phyloP scores from a whole-genome alignment of 257 asterid species.

The Echium plantagineum region DNA sequence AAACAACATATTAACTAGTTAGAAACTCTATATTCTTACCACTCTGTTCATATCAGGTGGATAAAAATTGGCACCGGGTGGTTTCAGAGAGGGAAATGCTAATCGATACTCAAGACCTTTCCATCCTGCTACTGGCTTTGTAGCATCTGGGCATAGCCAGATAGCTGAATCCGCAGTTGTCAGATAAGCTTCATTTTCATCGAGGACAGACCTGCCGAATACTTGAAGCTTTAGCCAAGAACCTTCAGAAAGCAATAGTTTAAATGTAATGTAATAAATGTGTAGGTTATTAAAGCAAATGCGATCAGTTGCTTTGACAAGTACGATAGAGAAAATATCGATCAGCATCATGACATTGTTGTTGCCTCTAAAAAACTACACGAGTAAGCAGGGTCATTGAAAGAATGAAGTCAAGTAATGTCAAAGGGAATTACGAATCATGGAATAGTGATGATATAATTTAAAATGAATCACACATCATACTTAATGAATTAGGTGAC shows the following conservation, averaged over 20 bases:
- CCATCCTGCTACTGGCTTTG: slow-evolving; percentile 73
- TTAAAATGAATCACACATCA: background rate
- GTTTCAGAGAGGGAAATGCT: slow-evolving; percentile 67
- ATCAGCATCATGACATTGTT: background rate
- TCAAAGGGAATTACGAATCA: too few species aligned
- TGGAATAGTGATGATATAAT: too few species aligned
- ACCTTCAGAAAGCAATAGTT: background rate
- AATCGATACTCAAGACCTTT: slow-evolving; percentile 68
- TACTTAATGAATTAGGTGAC: background rate
- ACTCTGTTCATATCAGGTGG: slow-evolving; percentile 92
- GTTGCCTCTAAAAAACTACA: too few species aligned
- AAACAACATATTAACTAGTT: slow-evolving; percentile 4
- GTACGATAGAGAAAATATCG: background rate
- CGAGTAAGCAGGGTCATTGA: too few species aligned
- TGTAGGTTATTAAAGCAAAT: background rate
- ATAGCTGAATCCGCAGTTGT: slow-evolving; percentile 91
- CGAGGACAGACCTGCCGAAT: slow-evolving; percentile 66
- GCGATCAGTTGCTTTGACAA: background rate
- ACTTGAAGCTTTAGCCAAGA: background rate
- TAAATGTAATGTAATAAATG: background rate
- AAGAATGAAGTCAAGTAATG: too few species aligned
- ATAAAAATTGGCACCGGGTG: slow-evolving; percentile 88
- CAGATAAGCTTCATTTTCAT: slow-evolving; percentile 84
- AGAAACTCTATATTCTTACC: slow-evolving; percentile 35
- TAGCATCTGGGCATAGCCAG: slow-evolving; percentile 57